These are phyloP conservation scores for Tylopilus vinaceipallidus DNA, from an alignment of 768 basidiomycete genomes.

Conservation along the genomic window DNA sequence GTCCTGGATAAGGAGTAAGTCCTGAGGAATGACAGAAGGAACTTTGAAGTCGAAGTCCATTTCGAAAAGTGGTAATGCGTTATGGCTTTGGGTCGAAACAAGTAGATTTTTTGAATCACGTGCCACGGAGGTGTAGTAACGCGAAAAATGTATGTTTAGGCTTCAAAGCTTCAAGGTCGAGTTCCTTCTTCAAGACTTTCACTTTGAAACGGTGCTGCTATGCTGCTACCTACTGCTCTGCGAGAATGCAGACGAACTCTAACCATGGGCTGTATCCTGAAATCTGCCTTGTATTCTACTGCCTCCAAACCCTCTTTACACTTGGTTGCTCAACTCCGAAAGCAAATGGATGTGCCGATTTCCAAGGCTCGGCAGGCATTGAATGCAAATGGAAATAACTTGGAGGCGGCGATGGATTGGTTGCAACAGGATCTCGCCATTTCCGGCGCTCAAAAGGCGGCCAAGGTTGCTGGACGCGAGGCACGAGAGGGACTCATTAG, in stretches of 20 bases:
- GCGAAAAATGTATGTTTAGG: too few relatives aligned
- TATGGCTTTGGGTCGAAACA: neutral
- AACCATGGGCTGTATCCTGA: neutral
- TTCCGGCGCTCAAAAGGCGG: conserved; percentile 76
- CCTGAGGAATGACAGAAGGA: conserved; percentile 65
- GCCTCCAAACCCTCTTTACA: conserved; percentile 60
- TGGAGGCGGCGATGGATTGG: conserved; percentile 76
- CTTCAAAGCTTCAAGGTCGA: neutral
- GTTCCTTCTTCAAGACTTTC: neutral
- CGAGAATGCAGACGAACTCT: conserved; percentile 3
- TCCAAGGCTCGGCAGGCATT: conserved; percentile 89
- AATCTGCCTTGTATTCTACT: conserved; percentile 49
- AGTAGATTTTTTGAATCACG: conserved; percentile 22
- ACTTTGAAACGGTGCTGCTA: conserved; percentile 1
- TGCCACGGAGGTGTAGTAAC: conserved; percentile 9
- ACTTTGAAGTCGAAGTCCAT: conserved; percentile 49
- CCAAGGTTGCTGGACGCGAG: conserved; percentile 74
- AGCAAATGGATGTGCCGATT: conserved; percentile 77
- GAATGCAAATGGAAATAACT: conserved; percentile 64
- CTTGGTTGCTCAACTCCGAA: conserved; percentile 84
- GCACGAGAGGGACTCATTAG: conserved; percentile 81
- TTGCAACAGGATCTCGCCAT: conserved; percentile 69
- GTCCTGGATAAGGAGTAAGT: conserved; percentile 71
- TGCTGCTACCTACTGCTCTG: conserved; percentile 14
- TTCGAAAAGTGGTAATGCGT: neutral